A percentile compares a stretch with the other conserved stretches of the same genome.
phyloP scores from a whole-genome alignment of 2,329 filamentous ascomycete genomes.

The Clonostachys rosea region DNA sequence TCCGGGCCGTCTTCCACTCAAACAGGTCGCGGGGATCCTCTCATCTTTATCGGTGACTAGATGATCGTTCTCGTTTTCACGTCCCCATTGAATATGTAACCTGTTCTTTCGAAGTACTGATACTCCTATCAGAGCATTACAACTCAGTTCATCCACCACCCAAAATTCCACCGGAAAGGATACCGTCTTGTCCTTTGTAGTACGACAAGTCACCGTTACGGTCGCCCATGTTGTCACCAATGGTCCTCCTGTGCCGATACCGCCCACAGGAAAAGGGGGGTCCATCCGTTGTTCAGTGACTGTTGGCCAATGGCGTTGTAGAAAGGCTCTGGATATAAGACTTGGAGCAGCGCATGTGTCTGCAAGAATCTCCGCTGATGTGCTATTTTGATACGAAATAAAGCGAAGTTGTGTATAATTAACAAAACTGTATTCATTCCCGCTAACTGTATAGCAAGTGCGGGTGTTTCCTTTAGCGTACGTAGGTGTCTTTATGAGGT shows the following conservation, averaged over 20 bases:
- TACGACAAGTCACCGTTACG: background rate
- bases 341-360: background rate
- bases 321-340: background rate
- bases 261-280: background rate
- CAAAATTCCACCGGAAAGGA: background rate
- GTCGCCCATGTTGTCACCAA: background rate
- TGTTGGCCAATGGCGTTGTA: background rate
- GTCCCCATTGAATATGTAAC: background rate
- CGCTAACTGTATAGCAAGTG: background rate
- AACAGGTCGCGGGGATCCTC: background rate
- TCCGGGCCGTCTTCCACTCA: background rate
- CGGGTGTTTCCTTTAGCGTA: background rate
- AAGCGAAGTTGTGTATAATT: background rate
- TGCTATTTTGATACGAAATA: background rate
- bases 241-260: background rate
- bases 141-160: background rate
- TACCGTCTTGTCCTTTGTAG: background rate
- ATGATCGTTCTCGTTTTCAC: too few species aligned
- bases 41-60: too few species aligned
- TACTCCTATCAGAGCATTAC: background rate
- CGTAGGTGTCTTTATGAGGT: too few species aligned
- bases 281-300: background rate
- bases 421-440: background rate
- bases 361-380: background rate
- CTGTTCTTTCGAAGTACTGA: background rate